phyloP scores from a whole-genome alignment of 2,329 filamentous ascomycete species.

The Cyphellophora europaea region DNA sequence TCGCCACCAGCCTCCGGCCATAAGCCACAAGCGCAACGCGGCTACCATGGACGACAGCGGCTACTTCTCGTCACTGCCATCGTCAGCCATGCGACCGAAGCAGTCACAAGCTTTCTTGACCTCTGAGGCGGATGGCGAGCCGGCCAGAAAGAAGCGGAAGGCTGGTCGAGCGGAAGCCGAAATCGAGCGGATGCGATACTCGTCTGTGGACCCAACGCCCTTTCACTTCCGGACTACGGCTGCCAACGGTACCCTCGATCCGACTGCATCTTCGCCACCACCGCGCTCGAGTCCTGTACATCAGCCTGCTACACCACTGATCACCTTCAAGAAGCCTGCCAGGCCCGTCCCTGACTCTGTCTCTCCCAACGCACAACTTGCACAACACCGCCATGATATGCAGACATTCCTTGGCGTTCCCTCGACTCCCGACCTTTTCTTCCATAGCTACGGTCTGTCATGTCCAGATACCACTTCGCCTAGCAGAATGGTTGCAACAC shows the following conservation, averaged over 20 bases:
- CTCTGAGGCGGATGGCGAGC: constrained; percentile 58
- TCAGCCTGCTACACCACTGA: neutral
- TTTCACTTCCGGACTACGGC: constrained; percentile 29
- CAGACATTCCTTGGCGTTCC: constrained; percentile 74
- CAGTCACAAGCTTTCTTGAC: constrained; percentile 56
- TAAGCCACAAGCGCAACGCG: constrained; percentile 62
- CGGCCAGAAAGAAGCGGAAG: constrained; percentile 58
- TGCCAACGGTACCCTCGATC: constrained; percentile 1
- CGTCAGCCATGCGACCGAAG: constrained; percentile 69
- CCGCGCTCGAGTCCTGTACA: neutral
- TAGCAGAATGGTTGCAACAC: constrained; percentile 41
- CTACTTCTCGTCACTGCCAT: constrained; percentile 93
- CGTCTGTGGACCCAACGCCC: constrained; percentile 79
- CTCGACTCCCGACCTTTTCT: too few relatives aligned
- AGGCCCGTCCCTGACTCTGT: constrained; percentile 63
- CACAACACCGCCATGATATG: constrained; percentile 77
- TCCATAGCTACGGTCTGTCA: constrained; percentile 34
- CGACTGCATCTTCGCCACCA: neutral
- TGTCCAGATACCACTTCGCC: constrained; percentile 37
- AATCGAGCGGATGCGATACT: constrained; percentile 84
- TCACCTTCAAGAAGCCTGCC: constrained; percentile 59
- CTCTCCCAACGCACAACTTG: constrained; percentile 86
- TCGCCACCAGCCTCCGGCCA: constrained; percentile 46
- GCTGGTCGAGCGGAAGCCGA: constrained; percentile 83
- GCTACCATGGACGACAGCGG: constrained; percentile 84